Evolutionary conservation across 345 rosid species (phyloP).

Genomic region (Eucalyptus sideroxylon): DNA sequence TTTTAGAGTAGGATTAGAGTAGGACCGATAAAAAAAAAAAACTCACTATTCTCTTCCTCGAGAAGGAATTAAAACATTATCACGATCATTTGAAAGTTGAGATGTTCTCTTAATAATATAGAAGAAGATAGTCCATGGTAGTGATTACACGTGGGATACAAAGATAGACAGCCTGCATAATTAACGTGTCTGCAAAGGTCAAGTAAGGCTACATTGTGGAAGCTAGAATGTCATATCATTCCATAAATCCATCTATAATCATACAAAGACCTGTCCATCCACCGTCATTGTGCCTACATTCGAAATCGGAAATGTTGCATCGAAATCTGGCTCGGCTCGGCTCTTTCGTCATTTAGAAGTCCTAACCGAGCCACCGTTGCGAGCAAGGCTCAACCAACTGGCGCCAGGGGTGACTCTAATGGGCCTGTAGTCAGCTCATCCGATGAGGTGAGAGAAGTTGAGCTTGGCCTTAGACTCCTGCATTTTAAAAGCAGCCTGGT

Average conservation of each 20-base stretch:
- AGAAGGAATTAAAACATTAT: background rate
- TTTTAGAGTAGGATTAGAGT: too few relatives aligned
- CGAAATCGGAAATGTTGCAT: background rate
- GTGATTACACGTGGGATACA: background rate
- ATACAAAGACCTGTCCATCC: background rate
- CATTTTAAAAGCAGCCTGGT: background rate
- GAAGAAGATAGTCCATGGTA: background rate
- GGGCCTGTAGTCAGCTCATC: constrained; percentile 14
- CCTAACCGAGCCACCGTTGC: background rate
- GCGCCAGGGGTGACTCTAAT: constrained; percentile 10
- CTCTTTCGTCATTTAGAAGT: background rate
- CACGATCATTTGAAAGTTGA: background rate
- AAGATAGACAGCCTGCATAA: background rate
- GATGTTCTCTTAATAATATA: background rate
- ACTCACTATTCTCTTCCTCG: too few relatives aligned
- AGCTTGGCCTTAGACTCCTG: constrained; percentile 23
- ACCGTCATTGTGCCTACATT: background rate
- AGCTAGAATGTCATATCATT: background rate
- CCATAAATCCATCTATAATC: background rate
- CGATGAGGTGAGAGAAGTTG: constrained; percentile 20
- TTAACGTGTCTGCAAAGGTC: background rate
- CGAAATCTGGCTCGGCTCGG: background rate
- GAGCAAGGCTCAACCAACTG: constrained; percentile 5
- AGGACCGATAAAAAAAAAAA: too few relatives aligned
- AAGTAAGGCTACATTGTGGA: background rate